A percentile compares a stretch with the other conserved stretches of the same genome.
Evolutionary conservation across 257 asterid genomes (phyloP).

Genomic region (Eustoma russellianum): DNA sequence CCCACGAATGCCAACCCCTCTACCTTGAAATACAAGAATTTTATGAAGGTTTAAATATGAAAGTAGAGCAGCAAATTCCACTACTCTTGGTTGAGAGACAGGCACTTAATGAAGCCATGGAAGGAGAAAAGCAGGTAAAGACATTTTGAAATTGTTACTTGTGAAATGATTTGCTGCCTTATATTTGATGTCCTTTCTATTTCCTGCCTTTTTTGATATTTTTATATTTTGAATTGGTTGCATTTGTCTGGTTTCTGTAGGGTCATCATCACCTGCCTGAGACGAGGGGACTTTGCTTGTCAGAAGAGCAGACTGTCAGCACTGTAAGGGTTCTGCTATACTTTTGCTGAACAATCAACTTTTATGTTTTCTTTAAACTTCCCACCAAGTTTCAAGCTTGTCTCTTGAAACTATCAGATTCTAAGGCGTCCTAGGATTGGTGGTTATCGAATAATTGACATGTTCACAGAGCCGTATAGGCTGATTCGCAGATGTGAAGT

Average conservation of each 20-base stretch:
- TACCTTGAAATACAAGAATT: slow-evolving; percentile 91
- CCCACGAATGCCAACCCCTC: slow-evolving; percentile 92
- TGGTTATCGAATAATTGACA: slow-evolving; percentile 68
- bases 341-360: not conserved
- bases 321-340: slow-evolving; percentile 40
- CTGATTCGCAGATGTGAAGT: slow-evolving; percentile 80
- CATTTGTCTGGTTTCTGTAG: slow-evolving; percentile 22
- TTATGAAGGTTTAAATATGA: slow-evolving; percentile 91
- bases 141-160: not conserved
- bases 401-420: slow-evolving; percentile 37
- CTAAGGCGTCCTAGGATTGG: slow-evolving; percentile 80
- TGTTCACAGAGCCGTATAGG: slow-evolving; percentile 91
- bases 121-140: slow-evolving; percentile 82
- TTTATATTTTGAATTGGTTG: not conserved
- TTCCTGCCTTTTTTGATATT: not conserved
- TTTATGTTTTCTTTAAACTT: not conserved
- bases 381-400: no score
- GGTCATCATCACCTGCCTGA: slow-evolving; percentile 89
- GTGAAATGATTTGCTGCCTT: not conserved
- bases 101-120: slow-evolving; percentile 96
- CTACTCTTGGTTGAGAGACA: slow-evolving; percentile 93
- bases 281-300: slow-evolving; percentile 93
- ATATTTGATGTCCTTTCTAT: not conserved
- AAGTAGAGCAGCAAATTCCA: slow-evolving; percentile 93
- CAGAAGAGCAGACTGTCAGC: slow-evolving; percentile 90